Evolutionary conservation across 164 flowering plant genomes (phyloP).

Genomic region (Warburgia ugandensis): DNA sequence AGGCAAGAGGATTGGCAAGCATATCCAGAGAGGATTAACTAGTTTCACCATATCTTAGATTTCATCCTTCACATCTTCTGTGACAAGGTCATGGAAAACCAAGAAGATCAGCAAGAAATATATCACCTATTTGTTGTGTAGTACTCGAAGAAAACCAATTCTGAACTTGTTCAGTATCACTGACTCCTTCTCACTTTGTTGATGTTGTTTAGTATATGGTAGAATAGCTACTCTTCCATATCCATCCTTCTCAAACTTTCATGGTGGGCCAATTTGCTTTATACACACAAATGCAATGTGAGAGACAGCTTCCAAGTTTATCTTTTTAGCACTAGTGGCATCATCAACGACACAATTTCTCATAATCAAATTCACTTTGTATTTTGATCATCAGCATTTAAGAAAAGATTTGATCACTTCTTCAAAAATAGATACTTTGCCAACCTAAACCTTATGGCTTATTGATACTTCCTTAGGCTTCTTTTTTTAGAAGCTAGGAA

Average conservation of each 20-base stretch:
- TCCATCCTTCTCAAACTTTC: slow-evolving; percentile 99
- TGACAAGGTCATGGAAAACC: too few species aligned
- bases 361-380: slow-evolving; percentile 96
- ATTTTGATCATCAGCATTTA: slow-evolving; percentile 95
- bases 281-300: slow-evolving; percentile 95
- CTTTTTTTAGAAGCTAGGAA: slow-evolving; percentile 94
- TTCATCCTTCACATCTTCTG: too few species aligned
- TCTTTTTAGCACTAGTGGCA: slow-evolving; percentile 97
- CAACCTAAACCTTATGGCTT: slow-evolving; percentile 74
- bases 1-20: too few species aligned
- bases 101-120: too few species aligned
- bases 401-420: slow-evolving; percentile 86
- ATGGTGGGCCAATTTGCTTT: slow-evolving; percentile 95
- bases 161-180: too few species aligned
- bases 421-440: slow-evolving; percentile 87
- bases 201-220: too few species aligned
- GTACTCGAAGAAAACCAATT: too few species aligned
- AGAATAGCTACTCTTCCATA: slow-evolving; percentile 90
- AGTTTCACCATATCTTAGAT: too few species aligned
- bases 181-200: too few species aligned
- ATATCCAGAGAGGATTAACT: too few species aligned
- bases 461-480: slow-evolving; percentile 98
- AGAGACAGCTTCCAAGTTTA: slow-evolving; percentile 99
- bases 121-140: too few species aligned
- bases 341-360: slow-evolving; percentile 98